Evolutionary conservation across 257 asterid species (phyloP).

Genomic region (Solanum chmielewskii): DNA sequence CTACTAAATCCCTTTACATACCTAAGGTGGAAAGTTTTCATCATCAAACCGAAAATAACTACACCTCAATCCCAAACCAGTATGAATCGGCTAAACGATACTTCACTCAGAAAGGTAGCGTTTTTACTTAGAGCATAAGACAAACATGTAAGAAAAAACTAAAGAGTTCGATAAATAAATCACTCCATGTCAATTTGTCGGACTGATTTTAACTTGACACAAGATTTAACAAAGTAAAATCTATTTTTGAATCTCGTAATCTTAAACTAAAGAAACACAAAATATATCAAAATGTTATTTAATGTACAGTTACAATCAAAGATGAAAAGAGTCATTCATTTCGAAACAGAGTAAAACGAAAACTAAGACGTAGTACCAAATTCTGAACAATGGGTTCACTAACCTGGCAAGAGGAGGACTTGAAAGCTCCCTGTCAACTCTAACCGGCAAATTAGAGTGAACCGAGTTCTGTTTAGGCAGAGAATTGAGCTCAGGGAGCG

Average conservation of each 20-base stretch:
- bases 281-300: too few species aligned
- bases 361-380: neutral
- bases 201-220: neutral
- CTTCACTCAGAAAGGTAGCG: neutral
- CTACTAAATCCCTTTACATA: neutral
- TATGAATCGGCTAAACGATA: neutral
- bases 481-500: conserved; percentile 39
- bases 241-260: neutral
- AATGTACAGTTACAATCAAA: neutral
- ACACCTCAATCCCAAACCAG: neutral
- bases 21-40: neutral
- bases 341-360: neutral
- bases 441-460: conserved; percentile 9
- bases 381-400: neutral
- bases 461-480: neutral
- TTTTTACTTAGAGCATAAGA: neutral
- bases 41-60: neutral
- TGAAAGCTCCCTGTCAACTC: conserved; percentile 2
- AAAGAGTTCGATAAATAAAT: neutral
- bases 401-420: conserved; percentile 22
- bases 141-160: neutral
- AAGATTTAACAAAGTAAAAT: neutral
- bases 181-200: neutral
- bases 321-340: neutral
- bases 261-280: neutral